These are phyloP conservation scores for Chlorella sp. DNA, from an alignment of 139 green algal genomes.

Conservation along the genomic window DNA sequence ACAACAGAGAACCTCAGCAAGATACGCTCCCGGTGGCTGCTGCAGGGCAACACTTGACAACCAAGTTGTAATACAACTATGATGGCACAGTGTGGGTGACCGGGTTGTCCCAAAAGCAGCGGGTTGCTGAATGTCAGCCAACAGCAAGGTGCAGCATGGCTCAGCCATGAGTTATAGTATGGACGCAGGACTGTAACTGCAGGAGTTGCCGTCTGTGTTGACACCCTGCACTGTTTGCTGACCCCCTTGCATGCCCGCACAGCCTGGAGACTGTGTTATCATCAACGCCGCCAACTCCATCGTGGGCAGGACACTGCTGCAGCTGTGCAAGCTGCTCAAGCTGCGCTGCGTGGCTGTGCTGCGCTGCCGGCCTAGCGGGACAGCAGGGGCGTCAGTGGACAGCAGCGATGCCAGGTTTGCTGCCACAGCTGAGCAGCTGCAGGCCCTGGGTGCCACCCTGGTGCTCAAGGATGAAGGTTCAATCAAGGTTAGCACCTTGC, in stretches of 20 bases:
- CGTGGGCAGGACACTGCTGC: slow-evolving; percentile 73
- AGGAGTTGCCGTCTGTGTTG: background rate
- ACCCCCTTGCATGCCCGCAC: background rate
- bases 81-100: background rate
- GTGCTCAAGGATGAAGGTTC: slow-evolving; percentile 25
- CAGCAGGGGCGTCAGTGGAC: background rate
- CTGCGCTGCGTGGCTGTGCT: slow-evolving; percentile 48
- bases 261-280: slow-evolving; percentile 81
- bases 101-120: background rate
- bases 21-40: too few species aligned
- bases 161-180: background rate
- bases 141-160: background rate
- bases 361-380: background rate
- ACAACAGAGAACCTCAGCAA: too few species aligned
- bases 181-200: too few species aligned
- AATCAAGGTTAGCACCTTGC: slow-evolving; percentile 7
- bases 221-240: background rate
- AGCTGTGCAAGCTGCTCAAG: slow-evolving; percentile 75
- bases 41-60: too few species aligned
- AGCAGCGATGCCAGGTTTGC: background rate
- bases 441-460: slow-evolving; percentile 57
- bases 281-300: slow-evolving; percentile 84
- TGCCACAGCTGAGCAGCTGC: slow-evolving; percentile 42
- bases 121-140: background rate
- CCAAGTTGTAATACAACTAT: too few species aligned